Evolutionary conservation across 805 yeast genomes (phyloP).

Genomic region (Ogataea chonburiensis): DNA sequence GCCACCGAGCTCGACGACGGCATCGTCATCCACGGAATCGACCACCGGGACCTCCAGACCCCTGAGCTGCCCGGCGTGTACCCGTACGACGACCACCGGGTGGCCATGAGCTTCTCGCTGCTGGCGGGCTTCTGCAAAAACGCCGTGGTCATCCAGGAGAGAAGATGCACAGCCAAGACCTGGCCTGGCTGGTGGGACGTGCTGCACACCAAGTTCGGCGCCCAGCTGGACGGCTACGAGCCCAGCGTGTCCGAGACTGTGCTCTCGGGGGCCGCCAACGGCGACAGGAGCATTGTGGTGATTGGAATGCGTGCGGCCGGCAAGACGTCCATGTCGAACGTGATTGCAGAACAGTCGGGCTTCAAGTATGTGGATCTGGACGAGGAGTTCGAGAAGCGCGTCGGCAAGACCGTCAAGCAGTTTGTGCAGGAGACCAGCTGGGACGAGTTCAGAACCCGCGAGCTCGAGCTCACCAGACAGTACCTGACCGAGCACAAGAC

Average conservation of each 20-base stretch:
- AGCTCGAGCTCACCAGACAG: conserved; percentile 54
- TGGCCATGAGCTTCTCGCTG: conserved; percentile 94
- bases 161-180: conserved; percentile 93
- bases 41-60: conserved; percentile 45
- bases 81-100: conserved; percentile 94
- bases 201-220: conserved; percentile 66
- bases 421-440: conserved; percentile 71
- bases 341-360: conserved; percentile 71
- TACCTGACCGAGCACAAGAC: conserved; percentile 39
- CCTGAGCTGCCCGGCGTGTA: conserved; percentile 64
- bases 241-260: conserved; percentile 15
- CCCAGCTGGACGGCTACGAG: conserved; percentile 70
- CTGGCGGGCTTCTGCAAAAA: conserved; percentile 65
- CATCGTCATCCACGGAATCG: conserved; percentile 76
- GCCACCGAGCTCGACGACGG: conserved; percentile 92
- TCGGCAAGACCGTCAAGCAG: conserved; percentile 53
- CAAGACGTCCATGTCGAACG: conserved; percentile 78
- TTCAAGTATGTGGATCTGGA: conserved; percentile 77
- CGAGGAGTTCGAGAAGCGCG: conserved; percentile 56
- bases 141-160: conserved; percentile 74
- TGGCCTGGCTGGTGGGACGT: conserved; percentile 99
- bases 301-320: conserved; percentile 99
- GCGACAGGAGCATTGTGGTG: conserved; percentile 61
- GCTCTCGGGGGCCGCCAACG: conserved; percentile 40
- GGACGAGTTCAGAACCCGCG: conserved; percentile 80